These are phyloP conservation scores for Terfezia claveryi DNA, from an alignment of 495 filamentous ascomycete genomes.

Conservation along the genomic window DNA sequence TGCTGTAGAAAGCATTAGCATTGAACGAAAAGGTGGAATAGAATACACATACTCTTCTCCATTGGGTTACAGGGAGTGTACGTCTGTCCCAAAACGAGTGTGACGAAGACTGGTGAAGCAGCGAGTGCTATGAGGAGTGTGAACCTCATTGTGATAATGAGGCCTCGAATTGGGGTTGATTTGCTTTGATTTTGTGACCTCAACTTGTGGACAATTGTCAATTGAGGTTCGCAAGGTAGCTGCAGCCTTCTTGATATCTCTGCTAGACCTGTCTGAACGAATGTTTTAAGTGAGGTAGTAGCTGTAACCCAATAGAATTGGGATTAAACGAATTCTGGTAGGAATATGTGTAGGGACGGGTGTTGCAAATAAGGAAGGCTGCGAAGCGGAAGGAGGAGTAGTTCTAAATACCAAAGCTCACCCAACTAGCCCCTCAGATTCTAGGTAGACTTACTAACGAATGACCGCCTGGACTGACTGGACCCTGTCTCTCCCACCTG, in stretches of 20 bases:
- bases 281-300: not conserved
- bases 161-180: not conserved
- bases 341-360: too few relatives aligned
- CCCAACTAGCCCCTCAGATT: too few relatives aligned
- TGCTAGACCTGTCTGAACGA: not conserved
- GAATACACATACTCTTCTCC: conserved; percentile 33
- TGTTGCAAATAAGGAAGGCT: too few relatives aligned
- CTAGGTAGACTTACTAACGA: too few relatives aligned
- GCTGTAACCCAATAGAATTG: too few relatives aligned
- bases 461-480: too few relatives aligned
- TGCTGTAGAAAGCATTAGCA: conserved; percentile 9
- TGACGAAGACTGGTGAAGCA: not conserved
- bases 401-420: too few relatives aligned
- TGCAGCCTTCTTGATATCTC: not conserved
- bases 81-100: conserved; percentile 44
- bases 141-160: not conserved
- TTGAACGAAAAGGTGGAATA: conserved; percentile 1
- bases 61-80: conserved; percentile 54
- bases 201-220: not conserved
- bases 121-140: not conserved
- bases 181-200: not conserved
- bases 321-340: too few relatives aligned
- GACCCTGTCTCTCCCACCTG: too few relatives aligned
- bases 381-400: too few relatives aligned
- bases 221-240: not conserved